Base-by-base conservation (phyloP, 2,329 filamentous ascomycete species). In the Exophiala spinifera region DNA sequence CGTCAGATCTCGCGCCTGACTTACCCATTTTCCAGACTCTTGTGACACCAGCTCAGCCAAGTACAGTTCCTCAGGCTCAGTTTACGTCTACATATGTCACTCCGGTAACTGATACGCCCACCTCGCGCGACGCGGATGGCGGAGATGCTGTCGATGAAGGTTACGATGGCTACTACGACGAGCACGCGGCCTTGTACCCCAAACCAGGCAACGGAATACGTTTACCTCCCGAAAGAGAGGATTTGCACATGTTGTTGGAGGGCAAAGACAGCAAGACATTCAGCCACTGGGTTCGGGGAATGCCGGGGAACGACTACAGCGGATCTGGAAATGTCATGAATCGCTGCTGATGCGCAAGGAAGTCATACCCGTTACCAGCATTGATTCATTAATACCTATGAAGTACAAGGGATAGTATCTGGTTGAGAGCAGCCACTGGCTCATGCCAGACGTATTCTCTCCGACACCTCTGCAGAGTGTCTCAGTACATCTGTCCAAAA, bases 241-340 rank as follows among this genome's bases (percentile, higher is more conserved):
- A 87, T 64, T 62, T 84, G 36, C 75, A 82, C 53, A 85, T 84
- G 72, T 67, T 87, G 20, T 78, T 83, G 6, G 84, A 87, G 61
- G 80, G 83, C 46, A 76, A 79, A 37, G 64, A 70, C 20, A 78
- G 76, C 61, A 72, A 75, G 19, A 82, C 81, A 0, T 84, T 84
- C 62, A 83, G 78, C 57, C 80, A 84, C 61, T 61, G 61, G 59
- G 50, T 63, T 17, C 34, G 55, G 37, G 57, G 57, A 8, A 61
- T 55, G 51, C 28, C 28, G 5, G 56, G 51, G 7, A 53, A 54
- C 6, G 48, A 57, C 15, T 59, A 54, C 31, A 57, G 56, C 43
- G 59, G 59, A 6, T 51, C 43, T n/a, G 53, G 56, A 7, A 56
- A 59, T 40, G 45, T 56, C 60, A 28, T 34, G n/a, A 25, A 10